Conservation (phyloP, 2,329 filamentous ascomycete genomes). For the Dothistroma pini region DNA sequence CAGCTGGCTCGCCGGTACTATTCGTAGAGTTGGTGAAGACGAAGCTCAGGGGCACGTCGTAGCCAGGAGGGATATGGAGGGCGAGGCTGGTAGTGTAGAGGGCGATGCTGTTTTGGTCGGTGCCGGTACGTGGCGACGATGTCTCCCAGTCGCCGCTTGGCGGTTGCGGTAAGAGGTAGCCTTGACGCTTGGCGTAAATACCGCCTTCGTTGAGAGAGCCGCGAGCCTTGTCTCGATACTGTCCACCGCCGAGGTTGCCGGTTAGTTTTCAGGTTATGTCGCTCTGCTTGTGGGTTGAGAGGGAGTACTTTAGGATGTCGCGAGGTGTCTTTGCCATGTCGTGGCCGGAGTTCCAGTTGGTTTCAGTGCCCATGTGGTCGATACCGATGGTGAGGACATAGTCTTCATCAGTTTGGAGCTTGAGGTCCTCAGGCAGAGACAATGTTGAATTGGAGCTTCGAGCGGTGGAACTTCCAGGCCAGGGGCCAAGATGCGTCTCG, state of each 20-base stretch:
- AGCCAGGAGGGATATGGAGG: conserved; percentile 52
- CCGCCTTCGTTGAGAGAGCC: conserved; percentile 65
- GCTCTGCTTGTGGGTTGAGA: background rate
- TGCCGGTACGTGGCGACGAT: conserved; percentile 41
- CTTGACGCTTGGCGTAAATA: conserved; percentile 58
- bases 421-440: background rate
- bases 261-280: conserved; percentile 58
- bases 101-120: conserved; percentile 49
- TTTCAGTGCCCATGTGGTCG: background rate
- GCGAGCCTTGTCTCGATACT: conserved; percentile 55
- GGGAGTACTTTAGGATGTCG: background rate
- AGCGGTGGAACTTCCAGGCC: background rate
- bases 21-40: conserved; percentile 42
- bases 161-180: conserved; percentile 56
- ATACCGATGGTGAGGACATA: background rate
- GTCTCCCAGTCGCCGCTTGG: conserved; percentile 44
- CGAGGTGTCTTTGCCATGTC: background rate
- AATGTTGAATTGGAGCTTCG: background rate
- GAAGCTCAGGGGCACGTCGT: conserved; percentile 60
- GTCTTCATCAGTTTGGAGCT: background rate
- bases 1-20: conserved; percentile 27
- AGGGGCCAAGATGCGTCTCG: background rate
- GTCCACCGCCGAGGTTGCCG: conserved; percentile 63
- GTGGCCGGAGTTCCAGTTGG: background rate
- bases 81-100: conserved; percentile 56